Evolutionary conservation across 352 stramenopile genomes (phyloP), one percentile per base, ranked within the genome.

Genomic region (Thalassiosira pacifica): DNA sequence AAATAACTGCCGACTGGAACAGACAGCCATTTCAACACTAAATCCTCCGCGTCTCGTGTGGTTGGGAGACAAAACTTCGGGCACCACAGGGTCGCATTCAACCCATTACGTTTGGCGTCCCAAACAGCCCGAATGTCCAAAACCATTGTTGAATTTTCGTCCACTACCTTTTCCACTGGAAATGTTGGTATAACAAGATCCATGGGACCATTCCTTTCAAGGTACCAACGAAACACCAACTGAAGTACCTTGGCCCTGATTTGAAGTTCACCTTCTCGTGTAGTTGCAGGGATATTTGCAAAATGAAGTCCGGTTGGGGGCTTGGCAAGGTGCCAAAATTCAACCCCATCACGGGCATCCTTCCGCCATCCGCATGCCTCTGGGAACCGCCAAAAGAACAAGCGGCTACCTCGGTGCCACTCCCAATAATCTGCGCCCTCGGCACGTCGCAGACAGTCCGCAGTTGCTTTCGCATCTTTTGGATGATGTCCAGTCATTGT

Each of bases 141-240:
- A 27, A 52, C 52, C 22, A 16, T 59, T 2, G 4, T n/a, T 18
- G 45, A 8, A 22, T 48, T 6, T 31, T 74, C 82, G 26, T 66
- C 53, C 9, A 42, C 34, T 27, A 72, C 80, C 53, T n/a, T n/a
- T n/a, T n/a, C n/a, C n/a, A n/a, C n/a, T n/a, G n/a, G n/a, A n/a
- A n/a, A n/a, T n/a, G n/a, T 91, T 93, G 72, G 78, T 31, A 69
- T 88, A 24, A 90, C 26, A 13, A 79, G 63, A 26, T 78, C 31
- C 19, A 75, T 42, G 37, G 37, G 37, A 52, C 40, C 26, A n/a
- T 60, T 73, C 22, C 16, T 26, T n/a, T 63, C 26, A 0, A 88
- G 31, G 52, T 88, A 90, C 40, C 76, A 48, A 6, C 37, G 37
- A n/a, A n/a, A n/a, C n/a, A n/a, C n/a, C n/a, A 87, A 71, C 42